Percentiles rank a stretch among this genome's conserved stretches.
phyloP scores from a whole-genome alignment of 2,329 filamentous ascomycete species.

The Penicillium sp. region DNA sequence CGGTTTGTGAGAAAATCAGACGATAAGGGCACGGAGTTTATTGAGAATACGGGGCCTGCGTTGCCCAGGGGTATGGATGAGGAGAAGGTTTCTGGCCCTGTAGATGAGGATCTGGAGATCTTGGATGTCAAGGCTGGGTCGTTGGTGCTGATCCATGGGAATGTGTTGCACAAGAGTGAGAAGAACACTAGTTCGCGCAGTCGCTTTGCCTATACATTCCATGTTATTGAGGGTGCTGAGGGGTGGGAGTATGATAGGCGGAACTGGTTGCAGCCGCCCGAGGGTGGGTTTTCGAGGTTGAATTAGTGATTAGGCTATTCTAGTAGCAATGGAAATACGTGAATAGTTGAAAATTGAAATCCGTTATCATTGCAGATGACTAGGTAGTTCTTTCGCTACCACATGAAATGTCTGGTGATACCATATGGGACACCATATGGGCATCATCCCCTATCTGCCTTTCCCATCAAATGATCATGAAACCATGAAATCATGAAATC shows the following conservation, averaged over 20 bases:
- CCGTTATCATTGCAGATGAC: too few relatives aligned
- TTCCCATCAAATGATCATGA: too few relatives aligned
- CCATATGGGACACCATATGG: too few relatives aligned
- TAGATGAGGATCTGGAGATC: conserved; percentile 57
- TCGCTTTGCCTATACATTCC: conserved; percentile 94
- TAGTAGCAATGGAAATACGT: too few relatives aligned
- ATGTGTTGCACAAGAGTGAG: conserved; percentile 93
- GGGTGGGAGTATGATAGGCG: conserved; percentile 66
- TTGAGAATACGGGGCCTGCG: conserved; percentile 59
- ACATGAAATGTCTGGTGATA: too few relatives aligned
- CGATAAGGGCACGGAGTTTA: conserved; percentile 60
- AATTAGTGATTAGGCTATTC: not conserved
- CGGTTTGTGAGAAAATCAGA: conserved; percentile 66
- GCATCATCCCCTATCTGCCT: too few relatives aligned
- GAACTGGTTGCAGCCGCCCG: conserved; percentile 90
- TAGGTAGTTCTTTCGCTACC: too few relatives aligned
- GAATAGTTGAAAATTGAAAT: too few relatives aligned
- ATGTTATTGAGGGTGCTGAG: conserved; percentile 80
- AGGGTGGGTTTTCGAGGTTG: conserved; percentile 68
- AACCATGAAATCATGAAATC: too few relatives aligned
- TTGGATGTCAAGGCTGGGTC: conserved; percentile 88
- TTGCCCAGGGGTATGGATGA: conserved; percentile 57
- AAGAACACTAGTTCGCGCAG: conserved; percentile 81
- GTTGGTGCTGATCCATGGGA: conserved; percentile 90
- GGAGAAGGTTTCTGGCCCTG: conserved; percentile 31